Percentiles rank a stretch among this genome's conserved stretches.
Evolutionary conservation across 768 basidiomycete species (phyloP).

Genomic region (Pseudohyphozyma bogoriensis): DNA sequence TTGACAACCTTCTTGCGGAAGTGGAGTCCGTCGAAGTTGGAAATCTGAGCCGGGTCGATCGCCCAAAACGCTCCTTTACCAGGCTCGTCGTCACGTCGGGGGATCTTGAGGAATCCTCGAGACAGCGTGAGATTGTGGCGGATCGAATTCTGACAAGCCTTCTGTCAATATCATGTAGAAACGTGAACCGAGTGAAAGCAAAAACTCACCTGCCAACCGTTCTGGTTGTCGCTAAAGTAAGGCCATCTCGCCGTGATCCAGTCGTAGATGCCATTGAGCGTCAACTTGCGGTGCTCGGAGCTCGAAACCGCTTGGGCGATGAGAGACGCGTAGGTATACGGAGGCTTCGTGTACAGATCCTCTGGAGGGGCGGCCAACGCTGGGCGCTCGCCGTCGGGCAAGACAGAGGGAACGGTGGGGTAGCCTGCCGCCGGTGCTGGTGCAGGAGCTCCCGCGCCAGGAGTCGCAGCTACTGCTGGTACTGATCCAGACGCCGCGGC

Average conservation of each 20-base stretch:
- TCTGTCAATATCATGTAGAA: background rate
- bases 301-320: slow-evolving; percentile 80
- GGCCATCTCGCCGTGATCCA: slow-evolving; percentile 85
- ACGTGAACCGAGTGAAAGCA: background rate
- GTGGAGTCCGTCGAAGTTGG: slow-evolving; percentile 35
- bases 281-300: slow-evolving; percentile 50
- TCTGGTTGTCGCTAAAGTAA: slow-evolving; percentile 78
- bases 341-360: slow-evolving; percentile 79
- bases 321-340: slow-evolving; percentile 79
- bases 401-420: too few relatives aligned
- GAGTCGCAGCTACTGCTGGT: too few relatives aligned
- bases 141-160: slow-evolving; percentile 65
- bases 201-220: slow-evolving; percentile 73
- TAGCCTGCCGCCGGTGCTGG: too few relatives aligned
- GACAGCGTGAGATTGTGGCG: slow-evolving; percentile 90
- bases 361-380: slow-evolving; percentile 44
- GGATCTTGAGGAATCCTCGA: slow-evolving; percentile 70
- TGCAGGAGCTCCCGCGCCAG: too few relatives aligned
- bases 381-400: slow-evolving; percentile 36
- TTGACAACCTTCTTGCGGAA: slow-evolving; percentile 13
- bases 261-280: slow-evolving; percentile 77
- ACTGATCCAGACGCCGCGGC: too few relatives aligned
- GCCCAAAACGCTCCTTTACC: slow-evolving; percentile 91
- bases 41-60: slow-evolving; percentile 54
- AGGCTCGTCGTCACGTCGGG: slow-evolving; percentile 55